A percentile compares a stretch with the other conserved stretches of the same genome.
Conservation (phyloP, 202 grass and related monocot genomes). For the Dendrocalamus latiflorus region DNA sequence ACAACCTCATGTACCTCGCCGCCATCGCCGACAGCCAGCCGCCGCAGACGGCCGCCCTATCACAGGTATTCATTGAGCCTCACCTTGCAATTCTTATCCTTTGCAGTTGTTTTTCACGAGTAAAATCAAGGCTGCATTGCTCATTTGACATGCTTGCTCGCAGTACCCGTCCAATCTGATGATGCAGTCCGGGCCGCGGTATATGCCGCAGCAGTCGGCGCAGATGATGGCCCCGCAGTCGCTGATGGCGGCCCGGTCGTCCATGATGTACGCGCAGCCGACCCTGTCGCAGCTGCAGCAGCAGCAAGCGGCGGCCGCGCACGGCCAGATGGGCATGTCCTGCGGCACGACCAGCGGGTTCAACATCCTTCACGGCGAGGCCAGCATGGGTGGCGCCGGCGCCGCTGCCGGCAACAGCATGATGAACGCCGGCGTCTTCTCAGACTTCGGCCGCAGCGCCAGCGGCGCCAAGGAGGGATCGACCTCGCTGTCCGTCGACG, state of each 20-base stretch:
- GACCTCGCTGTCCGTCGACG: conserved; percentile 44
- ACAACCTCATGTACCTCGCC: conserved; percentile 98
- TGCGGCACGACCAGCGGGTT: conserved; percentile 56
- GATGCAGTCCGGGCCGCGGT: conserved; percentile 85
- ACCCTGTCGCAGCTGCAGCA: conserved; percentile 70
- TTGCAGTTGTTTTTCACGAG: background rate
- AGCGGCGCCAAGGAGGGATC: conserved; percentile 47
- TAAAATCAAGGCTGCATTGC: background rate
- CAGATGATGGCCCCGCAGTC: conserved; percentile 72
- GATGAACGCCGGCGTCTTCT: conserved; percentile 67
- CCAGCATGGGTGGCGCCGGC: conserved; percentile 60
- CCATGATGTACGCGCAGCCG: conserved; percentile 81
- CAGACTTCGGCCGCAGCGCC: conserved; percentile 52
- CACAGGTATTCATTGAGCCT: conserved; percentile 46
- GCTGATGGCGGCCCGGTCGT: conserved; percentile 78
- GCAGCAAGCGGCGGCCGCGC: conserved; percentile 48
- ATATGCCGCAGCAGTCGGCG: conserved; percentile 66
- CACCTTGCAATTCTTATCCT: background rate
- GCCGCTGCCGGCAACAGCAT: conserved; percentile 44
- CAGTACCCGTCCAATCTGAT: conserved; percentile 86
- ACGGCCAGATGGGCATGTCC: conserved; percentile 59
- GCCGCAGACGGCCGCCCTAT: conserved; percentile 64
- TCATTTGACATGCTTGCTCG: background rate
- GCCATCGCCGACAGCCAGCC: conserved; percentile 97
- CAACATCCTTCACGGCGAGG: conserved; percentile 81